Conservation (phyloP, 495 filamentous ascomycete species). For the Copromyces sp. region DNA sequence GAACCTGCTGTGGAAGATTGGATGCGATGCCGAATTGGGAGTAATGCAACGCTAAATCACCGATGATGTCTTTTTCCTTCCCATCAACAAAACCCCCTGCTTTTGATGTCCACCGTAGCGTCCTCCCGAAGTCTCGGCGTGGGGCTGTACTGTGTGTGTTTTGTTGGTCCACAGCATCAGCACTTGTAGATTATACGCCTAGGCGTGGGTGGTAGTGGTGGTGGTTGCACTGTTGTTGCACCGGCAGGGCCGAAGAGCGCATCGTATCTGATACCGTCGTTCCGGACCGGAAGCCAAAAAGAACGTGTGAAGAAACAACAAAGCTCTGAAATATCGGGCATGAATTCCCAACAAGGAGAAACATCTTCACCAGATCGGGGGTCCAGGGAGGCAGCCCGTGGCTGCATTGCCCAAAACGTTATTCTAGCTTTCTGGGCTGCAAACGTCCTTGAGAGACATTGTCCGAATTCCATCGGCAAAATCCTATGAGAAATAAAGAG, state of each 20-base stretch:
- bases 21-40: background rate
- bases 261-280: background rate
- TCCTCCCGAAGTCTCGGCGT: background rate
- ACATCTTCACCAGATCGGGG: background rate
- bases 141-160: background rate
- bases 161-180: background rate
- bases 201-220: background rate
- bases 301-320: background rate
- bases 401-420: background rate
- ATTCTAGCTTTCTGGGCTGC: background rate
- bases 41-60: background rate
- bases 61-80: background rate
- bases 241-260: background rate
- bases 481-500: background rate
- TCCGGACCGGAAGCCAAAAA: background rate
- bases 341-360: background rate
- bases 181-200: background rate
- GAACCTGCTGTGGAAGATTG: background rate
- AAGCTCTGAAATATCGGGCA: background rate
- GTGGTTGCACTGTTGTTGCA: background rate
- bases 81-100: background rate
- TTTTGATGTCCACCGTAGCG: background rate
- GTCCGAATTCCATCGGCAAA: background rate
- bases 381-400: background rate
- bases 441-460: background rate